Percentiles rank a stretch among this genome's conserved stretches.
Evolutionary conservation across 345 rosid genomes (phyloP).

Genomic region (Linum trigynum): DNA sequence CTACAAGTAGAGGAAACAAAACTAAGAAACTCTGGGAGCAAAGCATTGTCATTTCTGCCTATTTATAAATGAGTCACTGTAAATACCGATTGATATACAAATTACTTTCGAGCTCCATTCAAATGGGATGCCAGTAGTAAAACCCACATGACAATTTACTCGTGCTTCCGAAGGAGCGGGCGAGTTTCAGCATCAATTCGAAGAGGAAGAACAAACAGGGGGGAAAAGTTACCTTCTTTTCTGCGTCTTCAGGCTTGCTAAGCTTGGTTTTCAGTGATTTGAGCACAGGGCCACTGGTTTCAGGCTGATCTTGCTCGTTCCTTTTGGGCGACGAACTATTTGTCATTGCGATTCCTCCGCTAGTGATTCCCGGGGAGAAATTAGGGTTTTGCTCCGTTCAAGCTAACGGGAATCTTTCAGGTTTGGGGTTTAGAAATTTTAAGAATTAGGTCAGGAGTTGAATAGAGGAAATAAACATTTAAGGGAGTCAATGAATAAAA

Average conservation of each 20-base stretch:
- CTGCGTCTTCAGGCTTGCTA: conserved; percentile 46
- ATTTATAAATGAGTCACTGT: too few relatives aligned
- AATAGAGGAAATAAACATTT: too few relatives aligned
- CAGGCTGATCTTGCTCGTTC: conserved; percentile 38
- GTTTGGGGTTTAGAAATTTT: conserved; percentile 1
- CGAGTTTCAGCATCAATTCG: conserved; percentile 7
- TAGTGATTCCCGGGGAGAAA: conserved; percentile 7
- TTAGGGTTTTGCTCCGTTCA: conserved; percentile 8
- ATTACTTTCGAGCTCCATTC: too few relatives aligned
- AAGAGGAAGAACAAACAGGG: not conserved
- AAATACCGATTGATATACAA: too few relatives aligned
- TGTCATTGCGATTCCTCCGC: conserved; percentile 17
- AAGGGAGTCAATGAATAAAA: too few relatives aligned
- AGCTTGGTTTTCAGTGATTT: conserved; percentile 37
- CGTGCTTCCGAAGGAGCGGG: conserved; percentile 1
- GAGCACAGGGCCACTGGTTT: conserved; percentile 22
- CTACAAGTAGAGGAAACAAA: conserved; percentile 17
- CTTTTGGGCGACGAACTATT: conserved; percentile 35
- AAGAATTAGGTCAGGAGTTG: too few relatives aligned
- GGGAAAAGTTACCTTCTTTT: conserved; percentile 26
- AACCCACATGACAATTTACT: too few relatives aligned
- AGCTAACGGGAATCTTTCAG: not conserved
- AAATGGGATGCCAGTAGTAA: too few relatives aligned
- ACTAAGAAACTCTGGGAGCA: too few relatives aligned
- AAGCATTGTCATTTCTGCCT: too few relatives aligned